These are phyloP conservation scores for Ceratobasidium papillatum DNA, from an alignment of 1,284 basidiomycete species.

Conservation along the genomic window DNA sequence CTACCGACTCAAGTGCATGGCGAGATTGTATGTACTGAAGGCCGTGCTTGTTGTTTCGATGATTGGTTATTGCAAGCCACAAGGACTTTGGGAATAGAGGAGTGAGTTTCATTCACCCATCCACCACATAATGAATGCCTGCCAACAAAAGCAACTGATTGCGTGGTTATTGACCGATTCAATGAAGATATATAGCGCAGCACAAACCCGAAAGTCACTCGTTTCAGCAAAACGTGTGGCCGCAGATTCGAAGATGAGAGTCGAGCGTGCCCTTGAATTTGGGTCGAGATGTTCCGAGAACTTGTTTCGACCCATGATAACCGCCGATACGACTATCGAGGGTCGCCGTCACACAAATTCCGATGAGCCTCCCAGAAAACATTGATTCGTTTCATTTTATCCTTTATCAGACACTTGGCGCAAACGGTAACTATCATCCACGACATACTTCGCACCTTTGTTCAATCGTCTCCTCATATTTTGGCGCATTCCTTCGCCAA, in stretches of 20 bases:
- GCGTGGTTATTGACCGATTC: background rate
- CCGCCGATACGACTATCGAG: too few species aligned
- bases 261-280: background rate
- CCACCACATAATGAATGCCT: background rate
- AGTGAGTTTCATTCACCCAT: background rate
- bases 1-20: too few species aligned
- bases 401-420: background rate
- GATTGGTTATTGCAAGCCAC: background rate
- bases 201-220: background rate
- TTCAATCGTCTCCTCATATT: constrained; percentile 18
- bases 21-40: too few species aligned
- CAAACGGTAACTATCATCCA: background rate
- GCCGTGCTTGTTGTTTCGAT: too few species aligned
- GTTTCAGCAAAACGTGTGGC: background rate
- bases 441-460: background rate
- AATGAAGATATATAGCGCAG: background rate
- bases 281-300: background rate
- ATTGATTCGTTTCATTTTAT: background rate
- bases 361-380: too few species aligned
- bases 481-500: constrained; percentile 66
- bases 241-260: background rate
- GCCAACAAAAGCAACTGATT: background rate
- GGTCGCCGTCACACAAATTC: too few species aligned
- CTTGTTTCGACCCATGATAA: too few species aligned
- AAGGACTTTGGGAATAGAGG: background rate